Conservation (phyloP, 257 asterid genomes). For the Agastache rugosa region DNA sequence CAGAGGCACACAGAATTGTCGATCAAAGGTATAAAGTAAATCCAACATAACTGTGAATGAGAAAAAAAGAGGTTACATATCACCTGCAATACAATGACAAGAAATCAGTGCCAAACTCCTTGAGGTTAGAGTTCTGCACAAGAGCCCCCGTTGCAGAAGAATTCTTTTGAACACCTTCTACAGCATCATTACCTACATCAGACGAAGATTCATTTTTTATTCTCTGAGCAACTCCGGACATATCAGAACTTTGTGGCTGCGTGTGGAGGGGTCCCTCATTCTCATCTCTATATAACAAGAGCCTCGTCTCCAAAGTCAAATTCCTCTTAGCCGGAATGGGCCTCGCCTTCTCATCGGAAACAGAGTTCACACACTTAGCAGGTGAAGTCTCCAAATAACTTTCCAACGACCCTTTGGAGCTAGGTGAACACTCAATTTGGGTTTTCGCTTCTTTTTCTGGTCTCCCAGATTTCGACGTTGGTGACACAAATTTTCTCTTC, state of each 20-base stretch:
- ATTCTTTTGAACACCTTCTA: slow-evolving; percentile 42
- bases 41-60: slow-evolving; percentile 13
- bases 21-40: slow-evolving; percentile 14
- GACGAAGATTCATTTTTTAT: slow-evolving; percentile 33
- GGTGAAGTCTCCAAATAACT: slow-evolving; percentile 53
- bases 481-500: slow-evolving; percentile 81
- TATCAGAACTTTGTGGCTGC: slow-evolving; percentile 35
- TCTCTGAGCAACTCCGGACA: slow-evolving; percentile 38
- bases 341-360: slow-evolving; percentile 39
- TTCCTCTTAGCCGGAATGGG: slow-evolving; percentile 58
- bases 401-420: slow-evolving; percentile 70
- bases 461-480: slow-evolving; percentile 61
- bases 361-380: slow-evolving; percentile 42
- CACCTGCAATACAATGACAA: slow-evolving; percentile 90
- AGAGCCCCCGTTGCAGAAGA: slow-evolving; percentile 31
- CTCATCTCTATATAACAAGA: slow-evolving; percentile 45
- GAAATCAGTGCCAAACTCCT: slow-evolving; percentile 64
- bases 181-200: slow-evolving; percentile 35
- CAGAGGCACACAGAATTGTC: slow-evolving; percentile 15
- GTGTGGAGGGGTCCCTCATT: slow-evolving; percentile 34
- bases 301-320: slow-evolving; percentile 57
- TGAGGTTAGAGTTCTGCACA: slow-evolving; percentile 51
- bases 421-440: slow-evolving; percentile 65
- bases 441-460: slow-evolving; percentile 59
- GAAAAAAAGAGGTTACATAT: slow-evolving; percentile 16